Percentiles rank a stretch among this genome's conserved stretches.
Evolutionary conservation across 2,329 filamentous ascomycete species (phyloP).

Genomic region (Zymoseptoria tritici): DNA sequence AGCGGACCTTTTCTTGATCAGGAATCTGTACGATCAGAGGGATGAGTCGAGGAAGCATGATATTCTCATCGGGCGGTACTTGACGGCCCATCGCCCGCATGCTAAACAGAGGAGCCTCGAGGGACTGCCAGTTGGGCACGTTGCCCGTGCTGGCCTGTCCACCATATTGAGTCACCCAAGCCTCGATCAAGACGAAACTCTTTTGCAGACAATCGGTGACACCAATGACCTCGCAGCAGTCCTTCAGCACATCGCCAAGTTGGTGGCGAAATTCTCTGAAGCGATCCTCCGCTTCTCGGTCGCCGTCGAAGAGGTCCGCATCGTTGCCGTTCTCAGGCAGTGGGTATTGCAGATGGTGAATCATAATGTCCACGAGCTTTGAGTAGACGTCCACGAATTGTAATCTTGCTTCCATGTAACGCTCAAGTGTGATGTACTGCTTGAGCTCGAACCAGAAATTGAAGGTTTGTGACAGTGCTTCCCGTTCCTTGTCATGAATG

Average conservation of each 20-base stretch:
- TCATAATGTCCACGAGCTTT: constrained; percentile 84
- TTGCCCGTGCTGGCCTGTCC: constrained; percentile 62
- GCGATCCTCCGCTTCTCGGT: constrained; percentile 91
- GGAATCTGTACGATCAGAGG: constrained; percentile 90
- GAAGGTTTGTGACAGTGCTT: constrained; percentile 90
- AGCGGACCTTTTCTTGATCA: constrained; percentile 93
- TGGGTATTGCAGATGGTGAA: constrained; percentile 84
- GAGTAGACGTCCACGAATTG: constrained; percentile 76
- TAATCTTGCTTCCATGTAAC: constrained; percentile 74
- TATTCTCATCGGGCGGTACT: constrained; percentile 81
- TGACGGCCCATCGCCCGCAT: constrained; percentile 95
- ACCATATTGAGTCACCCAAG: constrained; percentile 80
- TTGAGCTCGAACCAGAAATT: constrained; percentile 98
- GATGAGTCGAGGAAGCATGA: constrained; percentile 85
- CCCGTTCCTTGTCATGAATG: constrained; percentile 75
- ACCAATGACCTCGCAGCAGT: constrained; percentile 92
- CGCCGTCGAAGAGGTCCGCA: constrained; percentile 84
- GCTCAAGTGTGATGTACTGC: constrained; percentile 85
- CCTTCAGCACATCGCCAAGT: constrained; percentile 97
- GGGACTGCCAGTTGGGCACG: constrained; percentile 91
- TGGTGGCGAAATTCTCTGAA: constrained; percentile 94
- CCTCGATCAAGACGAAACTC: constrained; percentile 74
- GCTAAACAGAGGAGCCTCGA: constrained; percentile 90
- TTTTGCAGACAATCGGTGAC: constrained; percentile 86
- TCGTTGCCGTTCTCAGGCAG: constrained; percentile 60